Conservation (phyloP, 495 filamentous ascomycete species). For the Penicillium atrosanguineum region DNA sequence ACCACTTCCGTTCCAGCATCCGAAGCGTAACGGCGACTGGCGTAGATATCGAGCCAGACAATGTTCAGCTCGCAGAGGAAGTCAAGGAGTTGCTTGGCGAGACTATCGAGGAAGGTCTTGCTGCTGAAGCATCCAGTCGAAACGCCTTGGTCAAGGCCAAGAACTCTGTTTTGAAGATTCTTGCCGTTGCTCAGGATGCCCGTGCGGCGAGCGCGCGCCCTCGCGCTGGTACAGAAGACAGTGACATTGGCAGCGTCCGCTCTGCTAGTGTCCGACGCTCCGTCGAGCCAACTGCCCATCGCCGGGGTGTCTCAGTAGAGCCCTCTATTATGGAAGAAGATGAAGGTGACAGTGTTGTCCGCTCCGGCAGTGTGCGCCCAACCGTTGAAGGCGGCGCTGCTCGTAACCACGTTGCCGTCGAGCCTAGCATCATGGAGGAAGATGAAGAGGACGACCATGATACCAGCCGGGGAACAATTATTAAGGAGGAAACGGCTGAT, state of each 20-base stretch:
- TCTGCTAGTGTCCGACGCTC: conserved; percentile 42
- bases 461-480: conserved; percentile 45
- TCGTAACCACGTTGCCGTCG: conserved; percentile 21
- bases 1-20: conserved; percentile 40
- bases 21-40: conserved; percentile 38
- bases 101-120: conserved; percentile 68
- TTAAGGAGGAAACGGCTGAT: conserved; percentile 49
- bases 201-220: conserved; percentile 32
- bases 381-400: conserved; percentile 19
- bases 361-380: conserved; percentile 17
- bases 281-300: conserved; percentile 30
- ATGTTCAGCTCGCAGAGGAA: conserved; percentile 36
- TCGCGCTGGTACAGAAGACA: conserved; percentile 41
- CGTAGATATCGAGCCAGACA: conserved; percentile 34
- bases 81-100: conserved; percentile 55
- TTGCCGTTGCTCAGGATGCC: conserved; percentile 38
- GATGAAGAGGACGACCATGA: conserved; percentile 57
- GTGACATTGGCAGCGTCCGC: conserved; percentile 34
- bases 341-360: conserved; percentile 28
- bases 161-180: conserved; percentile 50
- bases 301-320: conserved; percentile 39
- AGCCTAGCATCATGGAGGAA: conserved; percentile 41
- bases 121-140: conserved; percentile 65
- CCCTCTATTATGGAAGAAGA: conserved; percentile 53
- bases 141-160: conserved; percentile 81